A percentile compares a stretch with the other conserved stretches of the same genome.
These are phyloP conservation scores for Sporothrix inflata DNA, from an alignment of 2,329 filamentous ascomycete genomes.

Conservation along the genomic window DNA sequence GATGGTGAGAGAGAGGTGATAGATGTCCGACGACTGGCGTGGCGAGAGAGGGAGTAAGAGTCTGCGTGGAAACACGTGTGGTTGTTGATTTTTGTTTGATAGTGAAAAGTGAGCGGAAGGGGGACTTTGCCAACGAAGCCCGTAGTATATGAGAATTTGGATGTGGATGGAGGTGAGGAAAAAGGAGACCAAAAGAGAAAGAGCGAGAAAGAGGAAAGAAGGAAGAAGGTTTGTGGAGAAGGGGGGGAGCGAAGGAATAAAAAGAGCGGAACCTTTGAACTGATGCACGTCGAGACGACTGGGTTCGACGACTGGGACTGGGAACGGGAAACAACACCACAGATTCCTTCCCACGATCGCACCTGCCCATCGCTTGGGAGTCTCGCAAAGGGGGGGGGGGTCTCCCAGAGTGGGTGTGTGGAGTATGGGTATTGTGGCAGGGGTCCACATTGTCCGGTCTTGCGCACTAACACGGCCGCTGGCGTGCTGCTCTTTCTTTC, in stretches of 20 bases:
- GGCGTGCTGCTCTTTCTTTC: conserved; percentile 2
- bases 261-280: conserved; percentile 7
- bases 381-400: background rate
- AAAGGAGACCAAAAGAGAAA: background rate
- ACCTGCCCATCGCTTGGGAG: conserved; percentile 20
- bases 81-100: background rate
- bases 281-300: background rate
- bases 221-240: conserved; percentile 1
- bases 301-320: background rate
- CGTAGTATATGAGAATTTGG: conserved; percentile 32
- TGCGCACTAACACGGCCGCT: conserved; percentile 19
- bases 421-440: conserved; percentile 17
- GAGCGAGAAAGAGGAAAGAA: conserved; percentile 27
- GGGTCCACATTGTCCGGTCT: conserved; percentile 20
- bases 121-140: conserved; percentile 64
- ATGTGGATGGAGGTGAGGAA: conserved; percentile 28
- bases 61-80: background rate
- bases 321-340: background rate
- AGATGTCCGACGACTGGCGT: conserved; percentile 18
- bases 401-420: background rate
- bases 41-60: background rate
- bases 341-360: conserved; percentile 23
- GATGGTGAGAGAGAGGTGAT: background rate
- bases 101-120: conserved; percentile 33
- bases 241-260: conserved; percentile 10